Percentiles rank a stretch among this genome's conserved stretches.
Evolutionary conservation across 202 grass and related monocot species (phyloP).

Genomic region (Panicum hallii): DNA sequence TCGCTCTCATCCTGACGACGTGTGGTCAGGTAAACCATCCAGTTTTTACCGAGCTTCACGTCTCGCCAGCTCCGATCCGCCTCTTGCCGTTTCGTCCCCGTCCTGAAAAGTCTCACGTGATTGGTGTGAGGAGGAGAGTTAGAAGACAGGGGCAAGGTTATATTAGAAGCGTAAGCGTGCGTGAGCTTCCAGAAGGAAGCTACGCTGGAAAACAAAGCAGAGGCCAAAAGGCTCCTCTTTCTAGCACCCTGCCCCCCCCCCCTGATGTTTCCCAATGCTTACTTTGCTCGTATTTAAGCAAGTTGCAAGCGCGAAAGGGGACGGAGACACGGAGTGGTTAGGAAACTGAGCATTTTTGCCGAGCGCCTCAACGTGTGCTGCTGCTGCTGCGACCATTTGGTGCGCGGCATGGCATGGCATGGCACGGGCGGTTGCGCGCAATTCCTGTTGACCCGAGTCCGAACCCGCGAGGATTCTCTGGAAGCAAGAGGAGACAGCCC

Average conservation of each 20-base stretch:
- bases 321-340: background rate
- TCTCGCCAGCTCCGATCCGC: background rate
- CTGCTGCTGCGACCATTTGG: background rate
- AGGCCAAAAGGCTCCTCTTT: no score
- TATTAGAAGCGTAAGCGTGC: background rate
- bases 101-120: background rate
- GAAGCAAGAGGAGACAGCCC: background rate
- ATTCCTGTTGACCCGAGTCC: background rate
- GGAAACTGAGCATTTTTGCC: background rate
- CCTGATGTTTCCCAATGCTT: background rate
- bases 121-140: background rate
- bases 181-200: background rate
- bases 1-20: background rate
- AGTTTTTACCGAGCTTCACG: background rate
- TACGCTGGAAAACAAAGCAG: background rate
- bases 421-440: background rate
- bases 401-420: background rate
- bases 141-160: background rate
- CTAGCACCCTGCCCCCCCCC: background rate
- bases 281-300: background rate
- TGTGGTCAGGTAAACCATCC: background rate
- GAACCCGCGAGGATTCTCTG: background rate
- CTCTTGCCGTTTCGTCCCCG: background rate
- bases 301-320: background rate
- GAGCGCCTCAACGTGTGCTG: background rate